Evolutionary conservation across 1,284 basidiomycete species (phyloP).

Genomic region (Retiboletus flavoniger): DNA sequence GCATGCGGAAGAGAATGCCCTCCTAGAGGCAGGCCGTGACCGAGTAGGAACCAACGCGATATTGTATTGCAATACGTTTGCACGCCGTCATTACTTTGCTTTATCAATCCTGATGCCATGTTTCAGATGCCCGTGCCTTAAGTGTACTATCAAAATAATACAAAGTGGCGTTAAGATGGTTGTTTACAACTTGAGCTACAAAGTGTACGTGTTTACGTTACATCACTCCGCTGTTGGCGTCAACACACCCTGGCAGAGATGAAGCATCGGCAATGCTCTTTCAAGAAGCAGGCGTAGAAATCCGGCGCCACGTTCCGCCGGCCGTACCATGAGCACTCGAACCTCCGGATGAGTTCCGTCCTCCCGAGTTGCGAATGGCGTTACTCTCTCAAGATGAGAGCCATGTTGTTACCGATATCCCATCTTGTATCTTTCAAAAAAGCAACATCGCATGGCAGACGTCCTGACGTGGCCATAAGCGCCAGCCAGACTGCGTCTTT

Average conservation of each 20-base stretch:
- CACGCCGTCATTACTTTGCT: slow-evolving; percentile 8
- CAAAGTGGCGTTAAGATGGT: slow-evolving; percentile 93
- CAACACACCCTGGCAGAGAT: slow-evolving; percentile 50
- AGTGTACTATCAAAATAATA: slow-evolving; percentile 96
- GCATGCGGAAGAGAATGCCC: slow-evolving; percentile 98
- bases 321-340: slow-evolving; percentile 21
- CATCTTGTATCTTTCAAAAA: slow-evolving; percentile 58
- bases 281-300: slow-evolving; percentile 71
- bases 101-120: slow-evolving; percentile 6
- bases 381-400: slow-evolving; percentile 41
- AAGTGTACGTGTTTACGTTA: slow-evolving; percentile 62
- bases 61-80: slow-evolving; percentile 87
- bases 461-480: slow-evolving; percentile 55
- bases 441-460: slow-evolving; percentile 39
- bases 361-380: neutral
- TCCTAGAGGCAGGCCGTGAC: slow-evolving; percentile 89
- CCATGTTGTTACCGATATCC: slow-evolving; percentile 59
- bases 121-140: slow-evolving; percentile 90
- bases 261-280: slow-evolving; percentile 78
- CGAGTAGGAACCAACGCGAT: slow-evolving; percentile 80
- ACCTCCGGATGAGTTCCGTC: neutral
- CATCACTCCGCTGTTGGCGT: neutral
- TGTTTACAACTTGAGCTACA: slow-evolving; percentile 94
- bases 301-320: slow-evolving; percentile 62
- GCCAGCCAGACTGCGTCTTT: slow-evolving; percentile 82